Evolutionary conservation across 441 rosid genomes (phyloP), one percentile per base, ranked within the genome.

Genomic region (Populus hybrid): DNA sequence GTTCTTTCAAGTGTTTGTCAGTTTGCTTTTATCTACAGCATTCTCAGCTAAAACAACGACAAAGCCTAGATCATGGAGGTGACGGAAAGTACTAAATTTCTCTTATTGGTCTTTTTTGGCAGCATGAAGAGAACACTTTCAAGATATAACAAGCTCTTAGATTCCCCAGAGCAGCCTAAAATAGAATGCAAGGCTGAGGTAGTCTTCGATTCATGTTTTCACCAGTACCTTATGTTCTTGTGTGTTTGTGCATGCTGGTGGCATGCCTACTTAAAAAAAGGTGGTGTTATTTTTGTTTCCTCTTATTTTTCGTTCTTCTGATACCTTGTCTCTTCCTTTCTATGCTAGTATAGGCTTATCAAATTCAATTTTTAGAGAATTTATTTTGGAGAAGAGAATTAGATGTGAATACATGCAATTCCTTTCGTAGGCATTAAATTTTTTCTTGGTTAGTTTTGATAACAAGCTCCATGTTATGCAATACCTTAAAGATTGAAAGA

Each of bases 121-220:
- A 95, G 98, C 35, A 95, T 95, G 99, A 93, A 89, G 89, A 86
- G 81, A 83, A 95, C 91, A 35, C 90, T 95, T 80, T 74, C 87
- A 20, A 91, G 97, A 89, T 92, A 95, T 77, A 84, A 81, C 40
- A 91, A 90, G 76, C 86, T 90, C 79, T 80, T 82, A 72, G 87
- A 85, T 71, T 78, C 89, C 57, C 77, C 92, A 57, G 98, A 87
- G 82, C 81, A 84, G 64, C 70, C 86, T 42, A 71, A 72, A 38
- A 72, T 79, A 30, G 88, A 87, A 71, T 76, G 75, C 86, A 88
- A 86, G 82, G 61, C 80, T 63, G 93, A 92, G 89, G 95, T 92
- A 84, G 64, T 38, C 24, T 35, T 6, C 63, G 38, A 64, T 64
- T 69, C 70, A 69, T 67, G 32, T 46, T 74, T 68, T 7, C 30